These are phyloP conservation scores for Ophiostoma sp. DNA, from an alignment of 2,329 filamentous ascomycete species.

Conservation along the genomic window DNA sequence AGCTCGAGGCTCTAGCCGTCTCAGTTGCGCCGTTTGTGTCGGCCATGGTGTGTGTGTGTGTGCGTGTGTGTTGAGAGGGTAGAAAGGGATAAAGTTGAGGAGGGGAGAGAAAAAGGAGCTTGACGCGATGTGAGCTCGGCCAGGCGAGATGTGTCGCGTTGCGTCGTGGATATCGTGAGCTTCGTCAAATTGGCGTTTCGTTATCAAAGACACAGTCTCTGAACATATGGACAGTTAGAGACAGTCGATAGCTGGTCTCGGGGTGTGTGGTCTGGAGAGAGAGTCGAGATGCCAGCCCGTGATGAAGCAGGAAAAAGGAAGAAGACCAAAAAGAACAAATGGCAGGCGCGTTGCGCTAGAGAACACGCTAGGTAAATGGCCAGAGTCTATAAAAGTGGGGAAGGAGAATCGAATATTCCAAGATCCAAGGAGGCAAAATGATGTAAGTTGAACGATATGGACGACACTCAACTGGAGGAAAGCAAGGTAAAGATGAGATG, in stretches of 20 bases:
- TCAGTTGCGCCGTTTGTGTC: conserved; percentile 15
- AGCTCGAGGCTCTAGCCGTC: conserved; percentile 12
- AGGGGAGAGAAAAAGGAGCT: background rate
- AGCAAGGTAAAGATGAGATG: background rate
- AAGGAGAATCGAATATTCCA: background rate
- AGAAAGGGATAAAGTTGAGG: background rate
- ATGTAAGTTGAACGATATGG: background rate
- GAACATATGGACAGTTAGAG: background rate
- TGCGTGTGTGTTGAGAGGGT: conserved; percentile 3
- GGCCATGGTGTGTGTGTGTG: conserved; percentile 16
- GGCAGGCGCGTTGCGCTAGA: conserved; percentile 9
- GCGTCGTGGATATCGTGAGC: background rate
- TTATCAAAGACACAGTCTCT: conserved; percentile 11
- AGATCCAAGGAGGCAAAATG: conserved; percentile 1
- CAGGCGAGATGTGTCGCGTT: background rate
- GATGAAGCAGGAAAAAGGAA: background rate
- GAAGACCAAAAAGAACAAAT: background rate
- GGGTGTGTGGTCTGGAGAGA: background rate
- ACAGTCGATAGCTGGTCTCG: background rate
- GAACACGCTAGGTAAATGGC: conserved; percentile 13
- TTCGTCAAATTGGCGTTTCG: background rate
- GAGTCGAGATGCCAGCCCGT: background rate
- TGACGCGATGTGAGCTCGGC: conserved; percentile 11
- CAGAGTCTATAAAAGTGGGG: background rate
- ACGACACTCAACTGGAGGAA: background rate